Evolutionary conservation across 371 early-diverging fungal genomes (phyloP), one percentile per base, ranked within the genome.

Genomic region (Mucor mucedo): DNA sequence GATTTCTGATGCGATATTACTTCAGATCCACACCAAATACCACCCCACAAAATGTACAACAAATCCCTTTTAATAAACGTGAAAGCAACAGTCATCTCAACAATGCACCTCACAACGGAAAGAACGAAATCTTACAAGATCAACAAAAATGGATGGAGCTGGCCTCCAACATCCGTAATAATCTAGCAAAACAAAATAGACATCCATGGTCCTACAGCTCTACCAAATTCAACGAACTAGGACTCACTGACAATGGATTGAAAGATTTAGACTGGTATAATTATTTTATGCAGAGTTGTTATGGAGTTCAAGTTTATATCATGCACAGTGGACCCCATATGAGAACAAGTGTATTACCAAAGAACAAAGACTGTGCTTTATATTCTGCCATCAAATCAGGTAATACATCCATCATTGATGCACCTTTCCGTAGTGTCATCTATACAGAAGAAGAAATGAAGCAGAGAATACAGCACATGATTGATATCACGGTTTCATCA

Each of bases 371-470:
- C 11, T 72, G 73, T 16, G 71, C 73, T 0, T 52, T 72, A 11
- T 71, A 75, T 33, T 66, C 70, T 4, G 35, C 44, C 7, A n/a
- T 28, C 7, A 57, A 61, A 33, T 29, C 16, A n/a, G 54, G 30
- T 11, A 42, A 44, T 4, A 27, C 38, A 2, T 30, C 50, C 8
- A 35, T 75, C 2, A 65, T 71, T 11, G 69, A 71, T 35, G 55
- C 54, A 14, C 63, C 69, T 3, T 61, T 75, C 5, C 49, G 38
- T 4, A 75, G 75, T 55, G 64, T 71, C 2, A 60, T 75, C 1
- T 71, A 71, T 48, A 71, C 75, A 2, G 69, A 68, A 14, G 72
- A 75, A 44, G 72, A 75, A n/a, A 69, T 75, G 52, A 58, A 55
- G 13, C 68, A 71, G 49, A 58, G 75, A 14, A 54, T 62, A 13